phyloP scores from a whole-genome alignment of 2,329 filamentous ascomycete genomes.

The Ceratocystis cubensis region DNA sequence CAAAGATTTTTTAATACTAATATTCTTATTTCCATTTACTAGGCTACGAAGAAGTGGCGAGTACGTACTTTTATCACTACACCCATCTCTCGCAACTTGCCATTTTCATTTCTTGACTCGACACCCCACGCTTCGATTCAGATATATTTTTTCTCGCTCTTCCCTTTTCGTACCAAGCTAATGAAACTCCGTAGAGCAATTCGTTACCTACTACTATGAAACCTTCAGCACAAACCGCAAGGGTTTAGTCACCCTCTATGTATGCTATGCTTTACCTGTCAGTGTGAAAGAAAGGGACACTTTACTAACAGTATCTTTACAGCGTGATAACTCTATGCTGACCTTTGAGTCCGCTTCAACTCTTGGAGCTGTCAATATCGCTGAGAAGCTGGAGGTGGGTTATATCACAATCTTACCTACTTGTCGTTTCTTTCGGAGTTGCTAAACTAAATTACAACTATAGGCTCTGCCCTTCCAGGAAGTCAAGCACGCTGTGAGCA shows the following conservation, averaged over 20 bases:
- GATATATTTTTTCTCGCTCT: neutral
- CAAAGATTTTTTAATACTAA: neutral
- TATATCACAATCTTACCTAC: slow-evolving; percentile 13
- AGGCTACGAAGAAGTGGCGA: slow-evolving; percentile 38
- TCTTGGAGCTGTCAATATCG: slow-evolving; percentile 53
- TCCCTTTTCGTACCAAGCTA: neutral
- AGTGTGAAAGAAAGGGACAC: neutral
- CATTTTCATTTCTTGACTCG: neutral
- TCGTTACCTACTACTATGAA: slow-evolving; percentile 82
- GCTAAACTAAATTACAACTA: slow-evolving; percentile 17
- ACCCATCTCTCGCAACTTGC: neutral
- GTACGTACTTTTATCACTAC: slow-evolving; percentile 28
- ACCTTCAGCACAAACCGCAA: slow-evolving; percentile 66
- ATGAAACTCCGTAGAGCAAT: slow-evolving; percentile 50
- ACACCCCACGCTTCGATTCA: neutral
- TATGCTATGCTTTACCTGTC: slow-evolving; percentile 41
- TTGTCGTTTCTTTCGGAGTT: slow-evolving; percentile 3
- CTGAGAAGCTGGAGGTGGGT: slow-evolving; percentile 69
- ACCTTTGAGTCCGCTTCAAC: slow-evolving; percentile 69
- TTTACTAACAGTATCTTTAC: slow-evolving; percentile 19
- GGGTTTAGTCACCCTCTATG: slow-evolving; percentile 61
- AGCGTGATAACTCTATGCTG: slow-evolving; percentile 80
- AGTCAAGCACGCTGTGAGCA: slow-evolving; percentile 65
- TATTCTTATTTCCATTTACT: slow-evolving; percentile 18
- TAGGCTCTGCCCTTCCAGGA: slow-evolving; percentile 69